Conservation (phyloP, 805 yeast species). For the Maudiozyma bulderi region DNA sequence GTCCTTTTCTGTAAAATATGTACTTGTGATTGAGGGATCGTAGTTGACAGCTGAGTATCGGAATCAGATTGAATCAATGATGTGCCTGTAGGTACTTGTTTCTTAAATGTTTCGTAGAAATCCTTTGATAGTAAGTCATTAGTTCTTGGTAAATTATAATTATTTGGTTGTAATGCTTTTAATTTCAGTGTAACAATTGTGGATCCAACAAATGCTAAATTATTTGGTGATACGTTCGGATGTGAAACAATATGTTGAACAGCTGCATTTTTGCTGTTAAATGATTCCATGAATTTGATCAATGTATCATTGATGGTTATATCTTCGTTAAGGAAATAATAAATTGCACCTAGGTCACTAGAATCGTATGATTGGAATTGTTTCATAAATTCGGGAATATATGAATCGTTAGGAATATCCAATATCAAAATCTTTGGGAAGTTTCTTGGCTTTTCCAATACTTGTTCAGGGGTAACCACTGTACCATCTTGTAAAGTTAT, state of each 20-base stretch:
- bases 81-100: conserved; percentile 21
- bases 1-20: conserved; percentile 17
- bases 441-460: conserved; percentile 49
- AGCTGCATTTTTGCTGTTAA: conserved; percentile 30
- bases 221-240: conserved; percentile 49
- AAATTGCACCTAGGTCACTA: conserved; percentile 42
- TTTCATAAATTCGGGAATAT: conserved; percentile 31
- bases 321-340: conserved; percentile 65
- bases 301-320: conserved; percentile 39
- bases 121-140: conserved; percentile 22
- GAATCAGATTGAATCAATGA: conserved; percentile 19
- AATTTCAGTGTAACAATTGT: conserved; percentile 47
- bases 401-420: conserved; percentile 56
- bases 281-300: conserved; percentile 40
- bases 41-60: conserved; percentile 6
- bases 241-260: conserved; percentile 69
- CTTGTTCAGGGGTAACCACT: conserved; percentile 56
- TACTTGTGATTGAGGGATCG: conserved; percentile 13
- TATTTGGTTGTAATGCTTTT: conserved; percentile 39
- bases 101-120: conserved; percentile 26
- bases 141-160: conserved; percentile 32
- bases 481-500: conserved; percentile 53
- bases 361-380: conserved; percentile 19
- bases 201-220: conserved; percentile 47
- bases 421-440: conserved; percentile 57